These are phyloP conservation scores for Acephala macrosclerotiorum DNA, from an alignment of 2,329 filamentous ascomycete genomes.

Conservation along the genomic window DNA sequence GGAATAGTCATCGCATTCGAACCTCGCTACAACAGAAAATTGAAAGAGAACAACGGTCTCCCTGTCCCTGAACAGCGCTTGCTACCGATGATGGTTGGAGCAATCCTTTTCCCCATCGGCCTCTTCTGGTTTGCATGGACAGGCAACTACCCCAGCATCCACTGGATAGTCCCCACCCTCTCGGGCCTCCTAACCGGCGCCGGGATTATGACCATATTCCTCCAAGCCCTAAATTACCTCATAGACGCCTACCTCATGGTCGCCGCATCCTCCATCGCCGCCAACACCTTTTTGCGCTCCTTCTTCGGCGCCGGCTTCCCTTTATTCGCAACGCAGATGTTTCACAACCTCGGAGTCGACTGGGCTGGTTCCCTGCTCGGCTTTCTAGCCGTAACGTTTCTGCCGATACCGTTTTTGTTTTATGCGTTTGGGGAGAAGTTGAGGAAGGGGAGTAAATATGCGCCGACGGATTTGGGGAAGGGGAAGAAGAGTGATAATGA, in stretches of 20 bases:
- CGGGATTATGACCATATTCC: conserved; percentile 66
- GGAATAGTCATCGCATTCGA: conserved; percentile 39
- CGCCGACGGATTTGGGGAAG: conserved; percentile 18
- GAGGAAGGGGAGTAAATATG: conserved; percentile 39
- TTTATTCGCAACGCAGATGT: conserved; percentile 48
- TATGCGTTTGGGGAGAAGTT: conserved; percentile 46
- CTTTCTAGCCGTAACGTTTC: conserved; percentile 49
- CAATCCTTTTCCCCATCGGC: conserved; percentile 45
- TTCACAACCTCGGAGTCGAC: conserved; percentile 46
- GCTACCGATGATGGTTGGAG: conserved; percentile 49
- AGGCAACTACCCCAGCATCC: conserved; percentile 34
- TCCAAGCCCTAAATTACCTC: conserved; percentile 42
- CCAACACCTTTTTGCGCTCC: conserved; percentile 33
- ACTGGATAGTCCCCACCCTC: conserved; percentile 34
- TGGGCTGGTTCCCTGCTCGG: conserved; percentile 51
- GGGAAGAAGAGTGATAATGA: conserved; percentile 5
- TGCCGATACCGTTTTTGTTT: conserved; percentile 52
- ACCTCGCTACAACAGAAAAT: conserved; percentile 43
- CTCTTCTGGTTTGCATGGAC: conserved; percentile 50
- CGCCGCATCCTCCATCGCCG: conserved; percentile 34
- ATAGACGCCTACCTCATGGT: conserved; percentile 35
- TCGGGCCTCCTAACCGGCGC: conserved; percentile 61
- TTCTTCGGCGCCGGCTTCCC: conserved; percentile 34
- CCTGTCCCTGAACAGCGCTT: conserved; percentile 49
- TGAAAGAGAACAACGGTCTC: conserved; percentile 40